Conservation (phyloP, 2,329 filamentous ascomycete genomes). For the Penicillium sp. region DNA sequence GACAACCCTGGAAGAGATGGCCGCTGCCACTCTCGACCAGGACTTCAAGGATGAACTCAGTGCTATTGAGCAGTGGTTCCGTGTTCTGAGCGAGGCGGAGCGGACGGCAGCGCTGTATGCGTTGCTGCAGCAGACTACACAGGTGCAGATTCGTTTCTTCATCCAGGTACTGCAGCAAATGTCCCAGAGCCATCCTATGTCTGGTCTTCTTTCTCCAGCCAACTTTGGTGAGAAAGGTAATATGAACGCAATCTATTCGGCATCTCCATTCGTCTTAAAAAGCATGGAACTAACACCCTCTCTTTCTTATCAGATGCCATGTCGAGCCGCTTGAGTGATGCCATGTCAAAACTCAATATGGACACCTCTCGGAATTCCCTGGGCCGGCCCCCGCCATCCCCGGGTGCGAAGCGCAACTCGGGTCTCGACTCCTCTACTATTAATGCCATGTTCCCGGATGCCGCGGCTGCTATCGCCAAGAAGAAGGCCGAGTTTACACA, state of each 20-base stretch:
- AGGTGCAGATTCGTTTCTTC: constrained; percentile 98
- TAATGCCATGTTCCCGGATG: constrained; percentile 99
- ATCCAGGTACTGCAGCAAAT: constrained; percentile 99
- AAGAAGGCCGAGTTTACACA: constrained; percentile 98
- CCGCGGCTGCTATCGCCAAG: constrained; percentile 95
- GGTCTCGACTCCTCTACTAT: constrained; percentile 92
- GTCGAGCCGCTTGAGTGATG: constrained; percentile 93
- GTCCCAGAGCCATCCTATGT: constrained; percentile 98
- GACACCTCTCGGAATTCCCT: constrained; percentile 87
- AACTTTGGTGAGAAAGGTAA: constrained; percentile 92
- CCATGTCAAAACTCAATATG: constrained; percentile 92
- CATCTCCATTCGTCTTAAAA: not conserved
- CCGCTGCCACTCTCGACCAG: constrained; percentile 95
- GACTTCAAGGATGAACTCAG: constrained; percentile 99
- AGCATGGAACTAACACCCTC: constrained; percentile 21
- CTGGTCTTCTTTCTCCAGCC: constrained; percentile 88
- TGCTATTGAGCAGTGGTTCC: constrained; percentile 99
- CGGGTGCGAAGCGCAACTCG: constrained; percentile 86
- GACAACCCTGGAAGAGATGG: constrained; percentile 98
- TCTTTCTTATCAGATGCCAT: constrained; percentile 74
- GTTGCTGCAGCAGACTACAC: constrained; percentile 94
- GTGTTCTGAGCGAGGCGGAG: constrained; percentile 94
- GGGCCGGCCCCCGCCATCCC: constrained; percentile 76
- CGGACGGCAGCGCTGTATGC: constrained; percentile 94
- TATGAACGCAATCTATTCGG: constrained; percentile 29